Evolutionary conservation across 352 stramenopile genomes (phyloP).

Genomic region (Globisporangium yorkense): DNA sequence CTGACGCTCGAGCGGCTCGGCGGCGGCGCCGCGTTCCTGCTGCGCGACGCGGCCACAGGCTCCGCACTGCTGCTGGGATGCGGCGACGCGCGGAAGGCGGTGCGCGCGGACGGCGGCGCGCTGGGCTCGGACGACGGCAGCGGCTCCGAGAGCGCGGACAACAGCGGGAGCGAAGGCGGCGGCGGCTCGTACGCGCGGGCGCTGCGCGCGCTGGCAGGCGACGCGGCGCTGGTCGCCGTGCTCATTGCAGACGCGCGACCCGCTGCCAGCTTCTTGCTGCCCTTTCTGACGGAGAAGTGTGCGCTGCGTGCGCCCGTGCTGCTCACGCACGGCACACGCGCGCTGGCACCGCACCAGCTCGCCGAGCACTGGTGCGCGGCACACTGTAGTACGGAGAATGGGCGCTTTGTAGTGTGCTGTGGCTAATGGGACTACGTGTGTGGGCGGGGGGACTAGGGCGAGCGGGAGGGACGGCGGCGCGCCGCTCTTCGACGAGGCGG

Average conservation of each 20-base stretch:
- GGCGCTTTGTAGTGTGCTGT: too few relatives aligned
- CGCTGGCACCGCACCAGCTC: conserved; percentile 63
- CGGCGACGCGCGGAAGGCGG: conserved; percentile 28
- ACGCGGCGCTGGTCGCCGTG: conserved; percentile 37
- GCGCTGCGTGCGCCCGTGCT: conserved; percentile 32
- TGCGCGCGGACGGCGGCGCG: conserved; percentile 7
- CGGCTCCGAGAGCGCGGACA: conserved; percentile 21
- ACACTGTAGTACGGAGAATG: too few relatives aligned
- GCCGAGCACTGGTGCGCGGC: conserved; percentile 61
- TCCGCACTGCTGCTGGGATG: conserved; percentile 57
- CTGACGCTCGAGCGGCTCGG: conserved; percentile 62
- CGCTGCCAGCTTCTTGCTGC: conserved; percentile 64
- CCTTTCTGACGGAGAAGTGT: conserved; percentile 64
- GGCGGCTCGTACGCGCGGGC: conserved; percentile 40
- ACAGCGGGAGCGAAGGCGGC: conserved; percentile 23
- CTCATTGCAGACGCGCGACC: conserved; percentile 68
- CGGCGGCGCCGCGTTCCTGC: conserved; percentile 56
- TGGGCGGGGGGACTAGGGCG: background rate
- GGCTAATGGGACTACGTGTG: too few relatives aligned
- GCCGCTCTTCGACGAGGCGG: conserved; percentile 43
- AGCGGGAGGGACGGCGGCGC: conserved; percentile 34
- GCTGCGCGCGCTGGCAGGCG: conserved; percentile 44
- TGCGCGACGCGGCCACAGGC: conserved; percentile 49
- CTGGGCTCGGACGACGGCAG: conserved; percentile 32
- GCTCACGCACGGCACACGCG: conserved; percentile 74